Evolutionary conservation across 805 yeast species (phyloP), one percentile per base, ranked within the genome.

Genomic region (Candida stauntonica): DNA sequence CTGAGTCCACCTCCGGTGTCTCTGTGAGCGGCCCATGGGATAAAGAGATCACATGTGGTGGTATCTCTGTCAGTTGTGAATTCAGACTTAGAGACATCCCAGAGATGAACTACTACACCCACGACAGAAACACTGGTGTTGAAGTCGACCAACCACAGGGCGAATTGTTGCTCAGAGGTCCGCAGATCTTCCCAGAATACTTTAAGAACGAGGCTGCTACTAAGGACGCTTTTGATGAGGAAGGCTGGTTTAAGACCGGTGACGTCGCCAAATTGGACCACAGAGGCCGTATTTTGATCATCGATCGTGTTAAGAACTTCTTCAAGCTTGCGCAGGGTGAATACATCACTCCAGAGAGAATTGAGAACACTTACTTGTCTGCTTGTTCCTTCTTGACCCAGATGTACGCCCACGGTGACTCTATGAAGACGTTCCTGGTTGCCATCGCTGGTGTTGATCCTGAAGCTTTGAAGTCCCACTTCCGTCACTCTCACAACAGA

Each of bases 291-390:
- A 57, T 62, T 36, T 60, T 50, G 45, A 73, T 79, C 42, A 72
- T 78, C 37, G 84, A 78, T 51, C 66, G 86, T 35, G 77, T 75
- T 33, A 80, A 80, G 63, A 82, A 80, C 58, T 73, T 80, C 54
- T 80, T 79, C 69, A 80, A 80, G 66, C 58, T 70, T 33, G 64
- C 71, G 13, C 76, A 70, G 50, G 76, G 76, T 24, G 76, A 70
- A 59, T 79, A 79, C 52, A 68, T 79, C 35, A 76, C 83, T 3
- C 84, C 84, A 7, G 86, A 79, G 49, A 75, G 70, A 57, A 70
- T 79, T 44, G 86, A 79, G 50, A 75, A 74, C 51, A 60, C 62
- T 9, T 78, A 79, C 53, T 57, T 74, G 23, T 66, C 83, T 0
- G 61, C 67, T 4, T 67, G 72, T 50, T 70, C 77, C 3, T 50